Evolutionary conservation across 306 rosid species (phyloP), one percentile per base, ranked within the genome.

Genomic region (Medicago arabica): DNA sequence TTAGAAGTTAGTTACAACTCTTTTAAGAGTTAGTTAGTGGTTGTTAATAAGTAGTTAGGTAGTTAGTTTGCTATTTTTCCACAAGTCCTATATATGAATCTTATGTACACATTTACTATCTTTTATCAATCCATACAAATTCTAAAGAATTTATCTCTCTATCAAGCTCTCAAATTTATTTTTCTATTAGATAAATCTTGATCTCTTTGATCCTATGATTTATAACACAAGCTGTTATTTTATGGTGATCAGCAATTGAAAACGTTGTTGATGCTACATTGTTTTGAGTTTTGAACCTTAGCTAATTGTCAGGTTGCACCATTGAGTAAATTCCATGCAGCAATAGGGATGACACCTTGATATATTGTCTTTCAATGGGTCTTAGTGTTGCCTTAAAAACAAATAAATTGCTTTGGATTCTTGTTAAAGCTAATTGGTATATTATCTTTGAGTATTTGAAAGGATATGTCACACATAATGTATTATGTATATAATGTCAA

Each of bases 371-470:
- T 69, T 81, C 74, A 44, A 80, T 74, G 82, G 82, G 76, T 78
- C 83, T 74, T 9, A 28, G 62, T 82, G 85, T 74, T 81, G 87
- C 81, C 86, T 51, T 80, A 63, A 82, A 78, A 78, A 85, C 82
- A 66, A 71, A 41, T 21, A 71, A 76, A 78, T 8, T 74, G 96
- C 93, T 83, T 89, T 79, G 89, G 96, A 88, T 91, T 86, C 90
- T 89, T 84, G 68, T 46, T 66, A 67, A 81, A 80, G 82, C 73
- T 65, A 78, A 71, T 15, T 64, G 51, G 15, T 41, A 2, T 78
- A 61, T 63, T 19, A 57, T 76, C 75, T 78, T 76, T 80, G 34
- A 6, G 15, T 9, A 67, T 39, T 51, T 84, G 55, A 80, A 55
- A 53, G 64, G 68, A 49, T 51, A 11, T 70, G 74, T 36, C 75